Evolutionary conservation across 208 protist genomes (phyloP).

Genomic region (Acanthamoeba sp.): DNA sequence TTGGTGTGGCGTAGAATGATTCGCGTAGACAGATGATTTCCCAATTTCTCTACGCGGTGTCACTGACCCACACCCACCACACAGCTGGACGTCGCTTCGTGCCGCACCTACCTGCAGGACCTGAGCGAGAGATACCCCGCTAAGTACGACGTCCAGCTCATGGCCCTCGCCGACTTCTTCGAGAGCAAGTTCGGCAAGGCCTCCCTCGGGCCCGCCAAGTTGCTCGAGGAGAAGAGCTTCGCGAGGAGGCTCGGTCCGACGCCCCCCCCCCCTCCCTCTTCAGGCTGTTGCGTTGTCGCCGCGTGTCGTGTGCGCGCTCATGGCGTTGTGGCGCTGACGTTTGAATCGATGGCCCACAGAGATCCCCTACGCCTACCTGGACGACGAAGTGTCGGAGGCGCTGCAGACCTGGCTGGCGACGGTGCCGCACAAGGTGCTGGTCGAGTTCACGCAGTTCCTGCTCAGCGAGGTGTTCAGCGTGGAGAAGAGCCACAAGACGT

Average conservation of each 20-base stretch:
- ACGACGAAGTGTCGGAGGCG: neutral
- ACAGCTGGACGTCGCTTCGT: constrained; percentile 1
- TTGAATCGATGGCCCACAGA: neutral
- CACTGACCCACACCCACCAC: neutral
- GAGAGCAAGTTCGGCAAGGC: constrained; percentile 44
- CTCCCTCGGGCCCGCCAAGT: constrained; percentile 22
- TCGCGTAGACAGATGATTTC: too few relatives aligned
- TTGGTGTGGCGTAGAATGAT: too few relatives aligned
- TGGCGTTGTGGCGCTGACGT: neutral
- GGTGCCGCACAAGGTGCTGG: neutral
- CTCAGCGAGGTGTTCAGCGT: constrained; percentile 2
- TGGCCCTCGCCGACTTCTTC: constrained; percentile 54
- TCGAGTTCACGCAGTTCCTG: constrained; percentile 29
- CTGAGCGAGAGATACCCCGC: constrained; percentile 2
- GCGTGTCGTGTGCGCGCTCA: neutral
- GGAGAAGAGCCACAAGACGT: constrained; percentile 32
- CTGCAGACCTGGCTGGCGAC: constrained; percentile 4
- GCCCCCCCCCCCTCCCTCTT: neutral
- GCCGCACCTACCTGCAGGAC: neutral
- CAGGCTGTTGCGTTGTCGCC: neutral
- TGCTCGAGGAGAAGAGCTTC: constrained; percentile 50
- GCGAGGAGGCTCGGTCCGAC: constrained; percentile 33
- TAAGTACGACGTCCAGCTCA: constrained; percentile 27
- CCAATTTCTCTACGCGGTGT: too few relatives aligned
- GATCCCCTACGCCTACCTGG: constrained; percentile 43